Conservation (phyloP, 1,284 basidiomycete species). For the Cutaneotrichosporon cavernicola region DNA sequence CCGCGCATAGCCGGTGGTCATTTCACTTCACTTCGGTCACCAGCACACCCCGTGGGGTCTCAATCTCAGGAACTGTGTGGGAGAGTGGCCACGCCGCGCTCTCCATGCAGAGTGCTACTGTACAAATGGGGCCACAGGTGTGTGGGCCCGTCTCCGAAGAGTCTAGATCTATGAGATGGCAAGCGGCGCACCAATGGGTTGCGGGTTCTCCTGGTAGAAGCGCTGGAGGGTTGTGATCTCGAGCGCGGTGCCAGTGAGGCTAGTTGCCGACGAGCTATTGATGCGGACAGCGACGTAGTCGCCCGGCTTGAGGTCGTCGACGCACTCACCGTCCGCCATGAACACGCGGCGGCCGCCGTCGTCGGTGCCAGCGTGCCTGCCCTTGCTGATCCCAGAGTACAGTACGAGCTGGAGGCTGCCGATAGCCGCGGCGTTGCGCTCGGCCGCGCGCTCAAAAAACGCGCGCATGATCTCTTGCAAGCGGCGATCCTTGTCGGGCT, state of each 20-base stretch:
- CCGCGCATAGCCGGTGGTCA: no score
- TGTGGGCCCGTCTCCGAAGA: neutral
- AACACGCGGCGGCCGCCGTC: conserved; percentile 14
- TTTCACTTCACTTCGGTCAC: no score
- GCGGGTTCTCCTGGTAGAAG: conserved; percentile 10
- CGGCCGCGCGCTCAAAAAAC: conserved; percentile 2
- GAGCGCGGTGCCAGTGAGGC: conserved; percentile 12
- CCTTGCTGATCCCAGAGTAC: neutral
- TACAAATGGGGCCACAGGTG: no score
- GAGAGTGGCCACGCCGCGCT: no score
- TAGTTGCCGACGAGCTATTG: neutral
- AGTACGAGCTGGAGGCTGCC: conserved; percentile 10
- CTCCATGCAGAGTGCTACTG: no score
- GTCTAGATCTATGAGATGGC: neutral
- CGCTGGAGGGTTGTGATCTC: conserved; percentile 3
- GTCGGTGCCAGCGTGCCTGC: conserved; percentile 11
- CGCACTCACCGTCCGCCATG: neutral
- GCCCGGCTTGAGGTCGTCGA: conserved; percentile 1
- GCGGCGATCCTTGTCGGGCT: conserved; percentile 10
- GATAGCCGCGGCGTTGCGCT: conserved; percentile 10
- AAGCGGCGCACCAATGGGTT: conserved; percentile 5
- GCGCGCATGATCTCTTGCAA: conserved; percentile 12
- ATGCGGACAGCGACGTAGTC: conserved; percentile 13
- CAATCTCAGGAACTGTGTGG: no score
- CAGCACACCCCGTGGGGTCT: no score